These are phyloP conservation scores for Entamoeba dispar DNA, from an alignment of 208 protist species.

Conservation along the genomic window DNA sequence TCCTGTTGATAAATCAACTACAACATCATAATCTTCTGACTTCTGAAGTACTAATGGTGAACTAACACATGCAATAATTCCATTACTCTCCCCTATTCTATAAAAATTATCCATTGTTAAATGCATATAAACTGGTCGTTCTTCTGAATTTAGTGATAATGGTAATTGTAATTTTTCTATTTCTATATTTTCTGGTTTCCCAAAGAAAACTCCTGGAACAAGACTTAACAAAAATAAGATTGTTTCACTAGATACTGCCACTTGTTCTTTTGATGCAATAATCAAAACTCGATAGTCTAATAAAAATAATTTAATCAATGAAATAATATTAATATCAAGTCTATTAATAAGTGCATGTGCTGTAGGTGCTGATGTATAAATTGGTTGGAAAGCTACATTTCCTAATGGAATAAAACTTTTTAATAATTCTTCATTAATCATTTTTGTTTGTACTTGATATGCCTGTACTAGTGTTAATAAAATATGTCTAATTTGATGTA, in stretches of 20 bases:
- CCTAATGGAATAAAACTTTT: not conserved
- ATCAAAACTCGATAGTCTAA: not conserved
- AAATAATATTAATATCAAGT: not conserved
- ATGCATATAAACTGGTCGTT: not conserved
- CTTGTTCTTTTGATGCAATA: not conserved
- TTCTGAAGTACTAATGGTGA: not conserved
- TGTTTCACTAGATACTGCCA: not conserved
- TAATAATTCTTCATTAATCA: not conserved
- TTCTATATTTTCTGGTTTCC: not conserved
- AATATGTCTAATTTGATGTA: not conserved
- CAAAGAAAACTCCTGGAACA: not conserved
- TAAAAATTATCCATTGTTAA: not conserved
- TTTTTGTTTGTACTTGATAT: not conserved
- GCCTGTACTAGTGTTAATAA: not conserved
- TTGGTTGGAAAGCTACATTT: not conserved
- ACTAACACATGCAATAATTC: not conserved
- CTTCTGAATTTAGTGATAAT: not conserved
- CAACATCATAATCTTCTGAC: not conserved
- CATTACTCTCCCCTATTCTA: not conserved
- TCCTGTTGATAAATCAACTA: not conserved
- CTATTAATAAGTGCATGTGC: not conserved
- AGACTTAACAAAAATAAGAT: not conserved
- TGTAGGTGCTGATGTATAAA: not conserved
- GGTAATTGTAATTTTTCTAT: not conserved
- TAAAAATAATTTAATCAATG: not conserved